Base-by-base conservation (phyloP, 129 eudicot genomes). In the Flaveria trinervia region DNA sequence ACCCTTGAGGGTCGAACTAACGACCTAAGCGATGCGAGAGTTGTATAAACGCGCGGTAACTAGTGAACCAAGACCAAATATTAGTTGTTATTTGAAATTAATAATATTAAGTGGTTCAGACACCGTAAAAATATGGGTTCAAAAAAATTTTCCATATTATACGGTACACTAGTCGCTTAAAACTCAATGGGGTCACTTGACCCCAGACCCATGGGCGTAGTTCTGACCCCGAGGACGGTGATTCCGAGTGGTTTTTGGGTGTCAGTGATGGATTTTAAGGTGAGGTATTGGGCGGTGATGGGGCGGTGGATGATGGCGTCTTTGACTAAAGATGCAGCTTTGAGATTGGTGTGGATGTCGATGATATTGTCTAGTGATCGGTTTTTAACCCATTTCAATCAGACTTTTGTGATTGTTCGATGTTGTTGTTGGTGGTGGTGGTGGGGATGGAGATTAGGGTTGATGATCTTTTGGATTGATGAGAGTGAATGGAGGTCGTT, bases 221-320 rank as follows among this genome's bases (percentile, higher is more conserved):
- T 20, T 20, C 22, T 20, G 22, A 0, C 22, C 22, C 0, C 0
- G 22, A 0, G 22, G 22, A 93, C 83, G 10, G 98, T 91, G 79
- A 93, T 84, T 16, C 97, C 96, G 57, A 93, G 88, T 43, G 76
- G 77, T 78, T 89, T 94, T 65, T 89, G 97, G 80, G 93, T 79
- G 61, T 80, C 88, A n/a, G 82, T 23, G 70, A 92, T 80, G 13
- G 90, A 79, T 82, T 82, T 85, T 18, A 89, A 72, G 48, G 92
- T 92, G 76, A 92, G 65, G 81, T 59, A 89, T 16, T 84, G 86
- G 41, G 91, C 76, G 68, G 96, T 17, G 28, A 90, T 18, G 25
- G 92, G 96, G 18, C 75, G 68, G 84, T 80, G 59, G 69, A 74
- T 46, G 44, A 92, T 92, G 56, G 93, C 96, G 71, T 87, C 88